A percentile compares a stretch with the other conserved stretches of the same genome.
Evolutionary conservation across 164 flowering plant species (phyloP).

Genomic region (Vitis vinifera): ASM3070453v1 NC_081807.1:435001-435500

Average conservation of each 20-base stretch:
- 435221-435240: conserved; percentile 5
- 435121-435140: conserved; percentile 56
- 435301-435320: conserved; percentile 23
- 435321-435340: conserved; percentile 25
- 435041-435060: conserved; percentile 41
- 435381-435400: not conserved
- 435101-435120: conserved; percentile 7
- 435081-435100: not conserved
- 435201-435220: not conserved
- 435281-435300: conserved; percentile 41
- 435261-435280: conserved; percentile 35
- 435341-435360: not conserved
- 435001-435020: conserved; percentile 57
- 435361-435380: not conserved
- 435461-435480: no score
- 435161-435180: conserved; percentile 34
- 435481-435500: no score
- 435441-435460: no score
- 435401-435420: not conserved
- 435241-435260: conserved; percentile 32
- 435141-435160: conserved; percentile 30
- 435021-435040: conserved; percentile 66
- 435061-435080: not conserved
- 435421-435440: not conserved
- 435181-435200: not conserved